Evolutionary conservation across 2,329 filamentous ascomycete species (phyloP).

Genomic region (Colletotrichum sansevieriae): DNA sequence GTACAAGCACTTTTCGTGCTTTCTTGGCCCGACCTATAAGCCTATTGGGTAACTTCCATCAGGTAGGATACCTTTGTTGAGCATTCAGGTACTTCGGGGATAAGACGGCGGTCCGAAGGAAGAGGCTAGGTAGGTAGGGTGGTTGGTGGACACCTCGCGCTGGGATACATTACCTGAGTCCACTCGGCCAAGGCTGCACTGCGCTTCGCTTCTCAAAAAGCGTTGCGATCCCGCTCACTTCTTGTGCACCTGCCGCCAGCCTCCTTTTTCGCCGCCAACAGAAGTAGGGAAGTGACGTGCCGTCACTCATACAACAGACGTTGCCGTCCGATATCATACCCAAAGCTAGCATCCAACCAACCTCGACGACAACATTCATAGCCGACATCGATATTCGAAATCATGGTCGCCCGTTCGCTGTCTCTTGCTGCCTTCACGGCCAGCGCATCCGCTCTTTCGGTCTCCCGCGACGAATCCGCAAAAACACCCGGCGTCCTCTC

Average conservation of each 20-base stretch:
- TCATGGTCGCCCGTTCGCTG: conserved; percentile 24
- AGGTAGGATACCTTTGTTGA: too few species aligned
- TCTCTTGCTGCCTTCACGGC: conserved; percentile 28
- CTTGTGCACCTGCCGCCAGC: conserved; percentile 20
- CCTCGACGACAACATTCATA: conserved; percentile 1
- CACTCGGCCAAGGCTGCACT: conserved; percentile 34
- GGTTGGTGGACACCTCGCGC: too few species aligned
- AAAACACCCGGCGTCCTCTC: conserved; percentile 36
- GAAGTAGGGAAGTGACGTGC: too few species aligned
- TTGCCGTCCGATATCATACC: too few species aligned
- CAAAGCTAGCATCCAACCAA: not conserved
- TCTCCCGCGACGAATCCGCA: conserved; percentile 18
- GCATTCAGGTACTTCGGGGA: too few species aligned
- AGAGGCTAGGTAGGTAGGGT: too few species aligned
- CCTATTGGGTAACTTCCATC: too few species aligned
- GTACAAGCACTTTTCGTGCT: not conserved
- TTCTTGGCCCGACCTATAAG: too few species aligned
- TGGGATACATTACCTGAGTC: not conserved
- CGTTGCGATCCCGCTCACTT: conserved; percentile 33
- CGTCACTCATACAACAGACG: too few species aligned
- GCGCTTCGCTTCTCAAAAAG: conserved; percentile 26
- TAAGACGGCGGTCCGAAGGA: too few species aligned
- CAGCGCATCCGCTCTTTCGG: conserved; percentile 25
- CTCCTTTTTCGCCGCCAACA: not conserved
- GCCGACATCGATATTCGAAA: not conserved